Evolutionary conservation across 805 yeast species (phyloP).

Genomic region (Candida broadrunensis): DNA sequence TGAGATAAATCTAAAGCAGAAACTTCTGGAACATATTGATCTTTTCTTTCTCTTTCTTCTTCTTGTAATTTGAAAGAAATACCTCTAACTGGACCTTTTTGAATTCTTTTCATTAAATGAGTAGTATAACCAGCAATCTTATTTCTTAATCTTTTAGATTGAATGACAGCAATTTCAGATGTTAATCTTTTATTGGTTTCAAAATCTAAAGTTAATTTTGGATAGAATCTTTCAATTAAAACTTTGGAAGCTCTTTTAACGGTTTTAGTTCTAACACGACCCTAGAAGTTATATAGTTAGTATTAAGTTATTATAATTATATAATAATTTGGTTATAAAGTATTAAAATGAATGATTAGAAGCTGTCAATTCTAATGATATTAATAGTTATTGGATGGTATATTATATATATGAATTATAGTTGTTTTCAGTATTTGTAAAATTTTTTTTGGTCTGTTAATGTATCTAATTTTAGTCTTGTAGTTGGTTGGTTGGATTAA

Average conservation of each 20-base stretch:
- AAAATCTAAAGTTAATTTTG: slow-evolving; percentile 98
- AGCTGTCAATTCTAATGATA: no score
- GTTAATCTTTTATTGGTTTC: slow-evolving; percentile 99
- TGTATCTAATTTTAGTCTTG: no score
- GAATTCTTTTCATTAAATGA: slow-evolving; percentile 99
- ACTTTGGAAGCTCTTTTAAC: slow-evolving; percentile 99
- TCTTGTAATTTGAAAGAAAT: slow-evolving; percentile 99
- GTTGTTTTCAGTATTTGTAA: no score
- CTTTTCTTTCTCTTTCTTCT: slow-evolving; percentile 99
- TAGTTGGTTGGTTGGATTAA: no score
- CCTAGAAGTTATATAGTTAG: slow-evolving; percentile 53
- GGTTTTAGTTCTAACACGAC: slow-evolving; percentile 99
- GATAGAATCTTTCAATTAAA: slow-evolving; percentile 99
- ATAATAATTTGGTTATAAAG: no score
- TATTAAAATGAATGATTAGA: no score
- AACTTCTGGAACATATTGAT: slow-evolving; percentile 99
- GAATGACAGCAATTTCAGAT: slow-evolving; percentile 97
- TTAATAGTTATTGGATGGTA: no score
- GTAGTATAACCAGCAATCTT: slow-evolving; percentile 99
- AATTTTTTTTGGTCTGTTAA: no score
- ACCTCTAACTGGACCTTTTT: slow-evolving; percentile 99
- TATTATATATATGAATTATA: no score
- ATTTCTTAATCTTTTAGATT: slow-evolving; percentile 99
- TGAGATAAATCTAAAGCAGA: slow-evolving; percentile 98
- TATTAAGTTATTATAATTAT: slow-evolving; percentile 13